Conservation (phyloP, 2,329 filamentous ascomycete genomes). For the Aspergillus ibericus region DNA sequence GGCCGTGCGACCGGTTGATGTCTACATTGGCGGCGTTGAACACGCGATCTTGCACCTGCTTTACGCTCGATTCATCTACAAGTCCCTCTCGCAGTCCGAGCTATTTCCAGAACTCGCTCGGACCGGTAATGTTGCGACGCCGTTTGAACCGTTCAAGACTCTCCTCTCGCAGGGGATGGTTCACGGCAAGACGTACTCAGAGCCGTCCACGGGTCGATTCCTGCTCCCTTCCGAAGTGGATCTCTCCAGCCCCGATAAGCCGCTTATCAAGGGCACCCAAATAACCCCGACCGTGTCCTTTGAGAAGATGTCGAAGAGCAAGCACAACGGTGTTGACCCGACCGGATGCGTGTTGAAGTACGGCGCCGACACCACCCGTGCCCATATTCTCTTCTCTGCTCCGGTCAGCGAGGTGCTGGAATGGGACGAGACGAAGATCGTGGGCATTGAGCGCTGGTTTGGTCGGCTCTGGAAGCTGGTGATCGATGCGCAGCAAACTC, state of each 20-base stretch:
- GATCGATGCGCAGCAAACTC: slow-evolving; percentile 30
- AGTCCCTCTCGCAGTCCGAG: slow-evolving; percentile 66
- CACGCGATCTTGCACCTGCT: slow-evolving; percentile 88
- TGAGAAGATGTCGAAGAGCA: slow-evolving; percentile 96
- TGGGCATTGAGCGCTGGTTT: slow-evolving; percentile 80
- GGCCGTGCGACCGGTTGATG: slow-evolving; percentile 68
- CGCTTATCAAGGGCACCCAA: slow-evolving; percentile 63
- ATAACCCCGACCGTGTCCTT: slow-evolving; percentile 63
- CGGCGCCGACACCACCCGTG: slow-evolving; percentile 79
- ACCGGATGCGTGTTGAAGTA: slow-evolving; percentile 69
- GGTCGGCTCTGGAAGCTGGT: slow-evolving; percentile 64
- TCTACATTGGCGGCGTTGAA: slow-evolving; percentile 88
- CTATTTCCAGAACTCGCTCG: slow-evolving; percentile 40
- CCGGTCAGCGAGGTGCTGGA: slow-evolving; percentile 80
- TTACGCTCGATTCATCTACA: slow-evolving; percentile 87
- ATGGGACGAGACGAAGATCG: slow-evolving; percentile 83
- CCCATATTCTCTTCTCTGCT: slow-evolving; percentile 86
- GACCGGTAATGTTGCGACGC: slow-evolving; percentile 30
- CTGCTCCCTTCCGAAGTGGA: slow-evolving; percentile 75
- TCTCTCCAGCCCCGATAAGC: slow-evolving; percentile 55
- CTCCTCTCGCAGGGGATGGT: slow-evolving; percentile 92
- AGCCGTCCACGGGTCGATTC: slow-evolving; percentile 73
- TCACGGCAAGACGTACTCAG: slow-evolving; percentile 77
- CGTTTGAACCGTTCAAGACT: slow-evolving; percentile 75
- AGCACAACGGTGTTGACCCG: slow-evolving; percentile 87